A percentile compares a stretch with the other conserved stretches of the same genome.
phyloP scores from a whole-genome alignment of 2,329 filamentous ascomycete genomes.

The Ceratocystiopsis minuta region DNA sequence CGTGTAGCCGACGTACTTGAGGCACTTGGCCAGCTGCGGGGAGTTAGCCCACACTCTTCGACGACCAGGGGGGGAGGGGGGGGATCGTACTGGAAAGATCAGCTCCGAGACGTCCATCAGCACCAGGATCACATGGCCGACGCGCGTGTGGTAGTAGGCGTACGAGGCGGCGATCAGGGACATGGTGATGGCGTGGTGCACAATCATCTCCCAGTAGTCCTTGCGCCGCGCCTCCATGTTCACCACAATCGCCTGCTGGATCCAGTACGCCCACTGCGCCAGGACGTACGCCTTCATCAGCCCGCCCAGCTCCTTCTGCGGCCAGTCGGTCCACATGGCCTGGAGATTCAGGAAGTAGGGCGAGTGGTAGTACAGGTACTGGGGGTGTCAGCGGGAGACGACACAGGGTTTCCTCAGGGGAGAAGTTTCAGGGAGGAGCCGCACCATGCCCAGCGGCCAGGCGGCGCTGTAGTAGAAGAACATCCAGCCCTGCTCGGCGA shows the following conservation, averaged over 20 bases:
- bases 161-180: slow-evolving; percentile 67
- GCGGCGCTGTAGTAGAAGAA: slow-evolving; percentile 66
- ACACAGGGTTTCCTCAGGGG: too few species aligned
- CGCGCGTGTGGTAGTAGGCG: slow-evolving; percentile 68
- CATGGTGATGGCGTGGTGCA: slow-evolving; percentile 82
- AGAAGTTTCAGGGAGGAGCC: too few species aligned
- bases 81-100: slow-evolving; percentile 50
- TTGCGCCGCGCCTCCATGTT: slow-evolving; percentile 89
- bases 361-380: slow-evolving; percentile 63
- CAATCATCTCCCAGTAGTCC: slow-evolving; percentile 91
- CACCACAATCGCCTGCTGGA: slow-evolving; percentile 86
- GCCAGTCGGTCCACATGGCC: slow-evolving; percentile 74
- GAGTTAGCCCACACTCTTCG: too few species aligned
- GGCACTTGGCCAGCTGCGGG: slow-evolving; percentile 70
- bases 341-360: slow-evolving; percentile 60
- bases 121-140: slow-evolving; percentile 75
- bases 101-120: slow-evolving; percentile 91
- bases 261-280: slow-evolving; percentile 77
- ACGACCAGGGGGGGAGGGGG: too few species aligned
- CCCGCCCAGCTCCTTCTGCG: slow-evolving; percentile 53
- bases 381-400: too few species aligned
- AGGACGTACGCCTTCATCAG: slow-evolving; percentile 80
- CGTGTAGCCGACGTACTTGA: slow-evolving; percentile 73
- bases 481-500: slow-evolving; percentile 90
- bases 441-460: slow-evolving; percentile 58